Base-by-base conservation (phyloP, 495 filamentous ascomycete species). In the Xylaria curta region DNA sequence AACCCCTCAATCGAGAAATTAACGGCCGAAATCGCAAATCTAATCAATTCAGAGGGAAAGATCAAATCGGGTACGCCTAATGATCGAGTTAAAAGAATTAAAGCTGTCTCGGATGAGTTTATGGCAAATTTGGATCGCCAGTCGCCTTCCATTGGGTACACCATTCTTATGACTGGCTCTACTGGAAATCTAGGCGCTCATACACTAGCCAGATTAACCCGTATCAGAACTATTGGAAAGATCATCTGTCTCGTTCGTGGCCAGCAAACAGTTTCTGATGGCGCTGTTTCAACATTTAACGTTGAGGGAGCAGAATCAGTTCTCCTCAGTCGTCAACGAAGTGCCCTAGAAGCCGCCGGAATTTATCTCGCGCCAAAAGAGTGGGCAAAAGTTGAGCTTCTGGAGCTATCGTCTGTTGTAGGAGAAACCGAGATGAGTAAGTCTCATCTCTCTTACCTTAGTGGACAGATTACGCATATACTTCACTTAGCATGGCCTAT, bases 401-500 rank as follows among this genome's bases (percentile, higher is more conserved):
- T 63, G 10, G 60, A 63, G 15, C 38, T 63, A 1, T 21, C 36
- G 4, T 63, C 60, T 24, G 8, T 63, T 8, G 1, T 63, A 1
- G 60, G 15, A 63, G 60, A 63, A 63, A 63, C 6, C n/a, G 38
- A 63, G 8, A 28, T 4, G 21, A 26, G 21, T 2, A 38, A 44
- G 28, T 21, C 61, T 10, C 69, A 47, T 33, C 17, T 66, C 10
- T 46, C 31, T 8, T n/a, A 62, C 28, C 64, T 69, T n/a, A 28
- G 53, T 2, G 38, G 19, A 7, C 36, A 61, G 0, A 75, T 80
- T 40, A 83, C 82, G 0, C 76, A 84, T 56, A 79, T 85, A 46
- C 49, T 85, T 0, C 83, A 85, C 66, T 75, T 77, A 38, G 82
- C 82, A 17, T 84, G 82, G 81, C 80, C 81, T 0, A 82, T 85